phyloP scores from a whole-genome alignment of 192 early-diverging fungal species.

The Blastocladiella britannica region DNA sequence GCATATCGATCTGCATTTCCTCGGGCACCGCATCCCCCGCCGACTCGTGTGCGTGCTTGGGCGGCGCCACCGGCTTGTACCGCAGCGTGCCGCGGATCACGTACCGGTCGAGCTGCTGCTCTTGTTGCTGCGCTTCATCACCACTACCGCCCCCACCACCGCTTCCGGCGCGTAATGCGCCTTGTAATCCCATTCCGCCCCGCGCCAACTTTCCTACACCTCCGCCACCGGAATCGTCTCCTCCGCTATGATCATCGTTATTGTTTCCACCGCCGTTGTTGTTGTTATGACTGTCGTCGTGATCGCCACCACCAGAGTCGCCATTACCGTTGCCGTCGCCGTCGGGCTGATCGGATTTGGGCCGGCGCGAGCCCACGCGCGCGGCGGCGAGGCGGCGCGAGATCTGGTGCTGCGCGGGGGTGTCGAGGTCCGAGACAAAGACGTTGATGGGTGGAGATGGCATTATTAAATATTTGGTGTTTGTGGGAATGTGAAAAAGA shows the following conservation, averaged over 20 bases:
- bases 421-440: slow-evolving; percentile 31
- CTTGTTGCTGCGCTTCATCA: too few relatives aligned
- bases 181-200: too few relatives aligned
- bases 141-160: not conserved
- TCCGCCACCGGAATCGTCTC: too few relatives aligned
- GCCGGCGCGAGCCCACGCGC: slow-evolving; percentile 17
- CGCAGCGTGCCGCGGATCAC: slow-evolving; percentile 20
- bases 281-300: slow-evolving; percentile 9
- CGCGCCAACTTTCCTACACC: too few relatives aligned
- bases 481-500: too few relatives aligned
- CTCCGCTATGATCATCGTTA: too few relatives aligned
- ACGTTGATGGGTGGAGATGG: slow-evolving; percentile 9
- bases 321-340: slow-evolving; percentile 13
- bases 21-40: not conserved
- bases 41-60: too few relatives aligned
- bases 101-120: slow-evolving; percentile 19
- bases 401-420: slow-evolving; percentile 28
- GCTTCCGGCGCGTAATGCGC: slow-evolving; percentile 8
- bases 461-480: too few relatives aligned
- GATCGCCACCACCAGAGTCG: slow-evolving; percentile 3
- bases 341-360: not conserved
- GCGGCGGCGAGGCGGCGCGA: slow-evolving; percentile 21
- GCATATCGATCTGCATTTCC: not conserved
- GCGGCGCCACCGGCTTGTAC: not conserved
- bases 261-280: slow-evolving; percentile 6